Evolutionary conservation across 1,284 basidiomycete species (phyloP).

Genomic region (Trametes sp.): DNA sequence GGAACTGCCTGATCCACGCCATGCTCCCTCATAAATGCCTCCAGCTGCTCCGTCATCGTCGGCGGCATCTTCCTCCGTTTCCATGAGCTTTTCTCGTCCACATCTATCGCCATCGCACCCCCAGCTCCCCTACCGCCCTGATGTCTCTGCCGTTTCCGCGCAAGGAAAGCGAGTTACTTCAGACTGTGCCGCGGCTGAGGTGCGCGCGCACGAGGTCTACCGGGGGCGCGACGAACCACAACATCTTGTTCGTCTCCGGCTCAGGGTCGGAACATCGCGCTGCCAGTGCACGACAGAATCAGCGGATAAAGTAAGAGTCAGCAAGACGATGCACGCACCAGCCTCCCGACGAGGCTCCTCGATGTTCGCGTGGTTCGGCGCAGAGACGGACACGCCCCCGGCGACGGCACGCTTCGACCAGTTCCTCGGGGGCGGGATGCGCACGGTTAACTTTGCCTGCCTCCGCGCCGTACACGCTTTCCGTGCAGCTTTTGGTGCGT

Average conservation of each 20-base stretch:
- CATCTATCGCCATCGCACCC: slow-evolving; percentile 33
- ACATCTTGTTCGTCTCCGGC: slow-evolving; percentile 78
- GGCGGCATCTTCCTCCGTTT: slow-evolving; percentile 31
- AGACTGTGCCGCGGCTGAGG: slow-evolving; percentile 68
- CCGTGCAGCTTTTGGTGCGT: slow-evolving; percentile 13
- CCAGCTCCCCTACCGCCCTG: not conserved
- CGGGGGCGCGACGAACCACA: slow-evolving; percentile 90
- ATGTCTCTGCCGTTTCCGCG: slow-evolving; percentile 58
- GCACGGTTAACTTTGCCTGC: too few relatives aligned
- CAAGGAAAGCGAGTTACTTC: slow-evolving; percentile 71
- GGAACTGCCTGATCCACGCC: slow-evolving; percentile 21
- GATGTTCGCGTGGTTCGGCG: slow-evolving; percentile 50
- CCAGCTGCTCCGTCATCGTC: slow-evolving; percentile 37
- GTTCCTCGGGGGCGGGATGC: slow-evolving; percentile 41
- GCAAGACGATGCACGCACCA: slow-evolving; percentile 50
- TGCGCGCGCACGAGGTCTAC: slow-evolving; percentile 65
- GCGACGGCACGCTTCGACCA: slow-evolving; percentile 59
- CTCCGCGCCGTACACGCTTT: too few relatives aligned
- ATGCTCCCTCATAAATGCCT: slow-evolving; percentile 25
- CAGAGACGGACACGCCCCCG: slow-evolving; percentile 53
- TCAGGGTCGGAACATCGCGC: slow-evolving; percentile 85
- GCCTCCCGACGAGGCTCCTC: slow-evolving; percentile 75
- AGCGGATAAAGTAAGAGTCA: not conserved
- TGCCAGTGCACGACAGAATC: slow-evolving; percentile 43
- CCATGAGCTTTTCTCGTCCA: slow-evolving; percentile 33